Conservation (phyloP, 805 yeast species). For the Lachancea kluyveri region DNA sequence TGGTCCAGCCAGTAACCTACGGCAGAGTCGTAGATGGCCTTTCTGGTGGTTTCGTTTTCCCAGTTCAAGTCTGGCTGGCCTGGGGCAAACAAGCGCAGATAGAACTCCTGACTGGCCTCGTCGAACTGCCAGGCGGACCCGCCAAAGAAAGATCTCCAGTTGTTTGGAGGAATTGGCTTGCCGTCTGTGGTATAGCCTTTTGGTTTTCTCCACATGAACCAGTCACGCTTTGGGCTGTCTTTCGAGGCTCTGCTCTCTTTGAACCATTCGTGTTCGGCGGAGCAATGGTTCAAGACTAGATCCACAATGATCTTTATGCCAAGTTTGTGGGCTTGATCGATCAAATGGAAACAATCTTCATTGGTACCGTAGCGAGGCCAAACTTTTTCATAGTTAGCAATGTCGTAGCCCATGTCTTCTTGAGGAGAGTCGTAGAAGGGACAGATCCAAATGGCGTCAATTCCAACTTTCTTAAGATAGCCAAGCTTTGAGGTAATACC, state of each 20-base stretch:
- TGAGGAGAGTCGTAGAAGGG: slow-evolving; percentile 56
- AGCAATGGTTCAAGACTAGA: slow-evolving; percentile 54
- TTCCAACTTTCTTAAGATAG: slow-evolving; percentile 44
- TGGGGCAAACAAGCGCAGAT: slow-evolving; percentile 46
- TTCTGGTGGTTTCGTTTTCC: slow-evolving; percentile 39
- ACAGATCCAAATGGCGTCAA: slow-evolving; percentile 49
- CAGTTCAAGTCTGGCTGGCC: slow-evolving; percentile 58
- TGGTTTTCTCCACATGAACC: slow-evolving; percentile 42
- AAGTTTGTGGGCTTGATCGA: slow-evolving; percentile 41
- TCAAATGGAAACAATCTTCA: slow-evolving; percentile 45
- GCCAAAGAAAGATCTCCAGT: slow-evolving; percentile 48
- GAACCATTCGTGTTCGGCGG: slow-evolving; percentile 52
- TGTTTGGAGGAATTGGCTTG: slow-evolving; percentile 48
- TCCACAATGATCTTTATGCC: slow-evolving; percentile 49
- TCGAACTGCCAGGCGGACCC: slow-evolving; percentile 56
- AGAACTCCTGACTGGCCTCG: slow-evolving; percentile 48
- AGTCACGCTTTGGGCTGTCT: slow-evolving; percentile 48
- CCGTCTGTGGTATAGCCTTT: slow-evolving; percentile 43
- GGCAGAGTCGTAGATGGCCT: slow-evolving; percentile 39
- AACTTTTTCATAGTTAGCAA: slow-evolving; percentile 45
- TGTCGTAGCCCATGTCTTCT: slow-evolving; percentile 60
- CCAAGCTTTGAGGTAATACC: slow-evolving; percentile 50
- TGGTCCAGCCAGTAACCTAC: slow-evolving; percentile 48
- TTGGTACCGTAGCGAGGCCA: slow-evolving; percentile 49
- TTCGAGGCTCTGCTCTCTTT: slow-evolving; percentile 46